Evolutionary conservation across 1,139 yeast species (phyloP), one percentile per base, ranked within the genome.

Genomic region (Yamadazyma triangularis): DNA sequence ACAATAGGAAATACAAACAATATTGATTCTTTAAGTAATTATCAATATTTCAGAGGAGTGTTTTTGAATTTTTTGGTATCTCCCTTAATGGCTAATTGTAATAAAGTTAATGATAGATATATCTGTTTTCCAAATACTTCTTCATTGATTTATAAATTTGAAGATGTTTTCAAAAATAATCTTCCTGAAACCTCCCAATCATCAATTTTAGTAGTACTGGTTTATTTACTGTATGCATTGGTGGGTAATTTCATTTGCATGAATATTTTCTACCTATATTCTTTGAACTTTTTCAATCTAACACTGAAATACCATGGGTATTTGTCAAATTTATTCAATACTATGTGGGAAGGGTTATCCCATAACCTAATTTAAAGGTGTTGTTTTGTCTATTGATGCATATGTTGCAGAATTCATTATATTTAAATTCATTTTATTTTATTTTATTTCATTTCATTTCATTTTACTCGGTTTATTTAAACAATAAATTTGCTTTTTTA

Each of bases 231-330:
- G 4, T 63, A 59, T 38, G 61, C 59, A 0, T 28, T 58, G 10
- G 35, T 56, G 4, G 67, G 65, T 3, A 56, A 59, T 40, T 31
- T 61, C 18, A 34, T 63, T 8, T 51, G 60, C 23, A 34, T 59
- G 34, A 58, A 62, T 34, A 49, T 58, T 18, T 34, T 41, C 15
- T 46, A 48, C 32, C 39, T 40, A 21, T 37, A 29, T 26, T 11
- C 33, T 4, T 24, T 42, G 13, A 31, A 33, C 15, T 13, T 32
- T 16, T 14, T 30, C 10, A 26, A 30, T 11, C 22, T 12, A 10
- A 7, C 13, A 5, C 22, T 15, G 15, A 33, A 33, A 23, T 23
- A 22, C 15, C 25, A 24, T 15, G 13, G 24, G n/a, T 36, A 29
- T 14, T 13, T 26, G 26, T 13, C 25, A 6, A 21, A 23, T 8